Conservation (phyloP, 1,284 basidiomycete species). For the Puccinia brachypodii region DNA sequence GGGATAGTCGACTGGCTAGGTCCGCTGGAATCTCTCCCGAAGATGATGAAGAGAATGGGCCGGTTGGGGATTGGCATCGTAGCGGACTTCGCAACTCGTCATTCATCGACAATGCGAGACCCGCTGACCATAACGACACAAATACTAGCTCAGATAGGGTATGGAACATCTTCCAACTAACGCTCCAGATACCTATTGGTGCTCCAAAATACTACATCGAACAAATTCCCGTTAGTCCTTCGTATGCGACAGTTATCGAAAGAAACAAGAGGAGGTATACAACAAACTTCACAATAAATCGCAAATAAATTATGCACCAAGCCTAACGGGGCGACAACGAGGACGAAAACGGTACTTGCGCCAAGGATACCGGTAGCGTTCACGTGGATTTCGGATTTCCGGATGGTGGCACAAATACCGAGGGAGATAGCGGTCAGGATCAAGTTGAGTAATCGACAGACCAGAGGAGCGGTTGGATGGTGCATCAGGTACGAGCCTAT, state of each 20-base stretch:
- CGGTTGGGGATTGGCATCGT: conserved; percentile 64
- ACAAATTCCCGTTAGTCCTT: neutral
- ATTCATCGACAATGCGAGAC: conserved; percentile 80
- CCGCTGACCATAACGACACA: conserved; percentile 88
- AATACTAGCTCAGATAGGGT: conserved; percentile 80
- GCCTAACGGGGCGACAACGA: conserved; percentile 80
- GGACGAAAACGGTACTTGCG: conserved; percentile 75
- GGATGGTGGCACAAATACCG: conserved; percentile 74
- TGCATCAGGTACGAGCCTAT: conserved; percentile 53
- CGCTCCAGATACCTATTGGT: conserved; percentile 83
- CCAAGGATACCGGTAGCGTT: conserved; percentile 65
- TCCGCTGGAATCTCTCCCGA: conserved; percentile 52
- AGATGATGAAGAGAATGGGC: conserved; percentile 53
- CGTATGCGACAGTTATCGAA: neutral
- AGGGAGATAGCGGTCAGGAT: conserved; percentile 76
- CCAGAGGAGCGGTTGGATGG: conserved; percentile 59
- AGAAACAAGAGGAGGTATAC: neutral
- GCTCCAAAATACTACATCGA: conserved; percentile 76
- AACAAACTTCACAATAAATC: conserved; percentile 59
- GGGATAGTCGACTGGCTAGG: conserved; percentile 15
- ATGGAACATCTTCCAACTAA: conserved; percentile 74
- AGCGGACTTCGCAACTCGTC: conserved; percentile 85
- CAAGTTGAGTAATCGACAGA: conserved; percentile 81
- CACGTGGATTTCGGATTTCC: conserved; percentile 63
- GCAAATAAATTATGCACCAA: conserved; percentile 80